Evolutionary conservation across 768 basidiomycete genomes (phyloP).

Genomic region (Phaeotremella fagi): DNA sequence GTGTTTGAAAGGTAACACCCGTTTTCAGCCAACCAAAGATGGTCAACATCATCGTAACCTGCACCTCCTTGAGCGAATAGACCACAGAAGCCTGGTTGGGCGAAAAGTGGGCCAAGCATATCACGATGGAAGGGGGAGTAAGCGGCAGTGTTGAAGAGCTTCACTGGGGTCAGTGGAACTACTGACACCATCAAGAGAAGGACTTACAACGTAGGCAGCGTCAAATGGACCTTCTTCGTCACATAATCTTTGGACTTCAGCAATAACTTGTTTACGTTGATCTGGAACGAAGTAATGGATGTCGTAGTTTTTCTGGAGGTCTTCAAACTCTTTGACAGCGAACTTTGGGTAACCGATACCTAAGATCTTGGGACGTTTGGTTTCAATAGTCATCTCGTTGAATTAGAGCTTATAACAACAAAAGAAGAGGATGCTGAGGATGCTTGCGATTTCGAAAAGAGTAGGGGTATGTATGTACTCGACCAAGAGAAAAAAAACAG

Average conservation of each 20-base stretch:
- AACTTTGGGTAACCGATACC: conserved; percentile 23
- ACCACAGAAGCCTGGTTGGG: conserved; percentile 14
- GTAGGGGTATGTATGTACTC: no score
- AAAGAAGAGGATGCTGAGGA: background rate
- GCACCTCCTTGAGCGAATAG: conserved; percentile 27
- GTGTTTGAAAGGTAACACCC: conserved; percentile 21
- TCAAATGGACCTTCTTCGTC: conserved; percentile 24
- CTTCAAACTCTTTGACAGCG: conserved; percentile 15
- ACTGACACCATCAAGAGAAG: conserved; percentile 5
- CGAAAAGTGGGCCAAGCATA: conserved; percentile 17
- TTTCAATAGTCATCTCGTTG: conserved; percentile 8
- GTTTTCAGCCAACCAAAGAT: conserved; percentile 10
- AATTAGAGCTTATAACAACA: background rate
- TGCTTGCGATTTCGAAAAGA: no score
- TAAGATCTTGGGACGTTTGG: conserved; percentile 10
- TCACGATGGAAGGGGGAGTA: conserved; percentile 13
- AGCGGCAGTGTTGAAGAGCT: conserved; percentile 6
- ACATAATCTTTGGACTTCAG: conserved; percentile 16
- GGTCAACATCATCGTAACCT: conserved; percentile 24
- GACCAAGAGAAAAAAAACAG: no score
- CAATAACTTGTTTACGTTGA: conserved; percentile 16
- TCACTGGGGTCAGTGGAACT: background rate
- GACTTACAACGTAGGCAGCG: conserved; percentile 22
- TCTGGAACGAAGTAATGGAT: conserved; percentile 24
- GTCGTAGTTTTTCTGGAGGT: conserved; percentile 16